These are phyloP conservation scores for Sequoia sempervirens DNA, from an alignment of 75 land plant species.

Conservation along the genomic window DNA sequence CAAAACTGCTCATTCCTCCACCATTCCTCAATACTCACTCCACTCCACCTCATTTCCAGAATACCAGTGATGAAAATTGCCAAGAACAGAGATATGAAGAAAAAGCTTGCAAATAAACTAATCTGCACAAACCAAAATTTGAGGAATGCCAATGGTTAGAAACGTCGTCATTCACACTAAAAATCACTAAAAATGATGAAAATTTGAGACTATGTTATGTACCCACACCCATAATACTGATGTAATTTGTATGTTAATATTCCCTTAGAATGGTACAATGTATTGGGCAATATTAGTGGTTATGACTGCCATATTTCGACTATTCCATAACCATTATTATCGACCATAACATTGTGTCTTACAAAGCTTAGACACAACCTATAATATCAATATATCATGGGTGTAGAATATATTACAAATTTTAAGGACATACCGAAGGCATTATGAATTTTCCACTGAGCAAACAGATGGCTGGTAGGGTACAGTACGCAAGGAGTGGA, in stretches of 20 bases:
- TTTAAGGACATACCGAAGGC: constrained; percentile 47
- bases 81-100: constrained; percentile 67
- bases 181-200: neutral
- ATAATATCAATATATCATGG: neutral
- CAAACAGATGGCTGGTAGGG: constrained; percentile 85
- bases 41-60: constrained; percentile 84
- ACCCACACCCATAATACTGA: neutral
- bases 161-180: neutral
- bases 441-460: constrained; percentile 97
- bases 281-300: neutral
- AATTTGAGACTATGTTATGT: neutral
- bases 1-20: constrained; percentile 99
- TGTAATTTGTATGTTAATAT: neutral
- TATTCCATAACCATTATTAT: neutral
- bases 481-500: constrained; percentile 85
- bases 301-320: neutral
- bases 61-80: constrained; percentile 76
- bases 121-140: constrained; percentile 46
- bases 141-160: neutral
- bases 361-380: neutral
- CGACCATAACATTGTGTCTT: neutral
- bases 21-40: constrained; percentile 94
- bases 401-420: neutral
- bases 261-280: neutral
- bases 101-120: constrained; percentile 75